Percentiles rank a stretch among this genome's conserved stretches.
phyloP scores from a whole-genome alignment of 495 filamentous ascomycete species.

The Xylaria flabelliformis region DNA sequence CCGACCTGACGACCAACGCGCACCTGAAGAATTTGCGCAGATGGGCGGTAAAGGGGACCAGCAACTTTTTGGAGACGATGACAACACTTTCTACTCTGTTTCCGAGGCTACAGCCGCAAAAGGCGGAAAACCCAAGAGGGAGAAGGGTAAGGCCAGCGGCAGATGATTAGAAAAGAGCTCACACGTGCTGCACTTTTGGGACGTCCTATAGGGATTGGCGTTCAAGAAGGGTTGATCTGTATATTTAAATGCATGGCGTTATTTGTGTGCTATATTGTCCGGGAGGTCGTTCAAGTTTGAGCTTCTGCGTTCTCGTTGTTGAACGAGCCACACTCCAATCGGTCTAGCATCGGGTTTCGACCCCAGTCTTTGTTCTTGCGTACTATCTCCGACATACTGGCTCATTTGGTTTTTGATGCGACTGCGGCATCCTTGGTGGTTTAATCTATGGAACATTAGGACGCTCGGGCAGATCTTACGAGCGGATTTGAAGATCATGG shows the following conservation, averaged over 20 bases:
- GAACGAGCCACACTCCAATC: not conserved
- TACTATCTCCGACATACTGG: not conserved
- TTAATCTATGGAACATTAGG: constrained; percentile 10
- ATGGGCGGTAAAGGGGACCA: constrained; percentile 86
- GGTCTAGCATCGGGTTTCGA: not conserved
- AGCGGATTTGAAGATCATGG: constrained; percentile 1
- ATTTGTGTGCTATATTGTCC: not conserved
- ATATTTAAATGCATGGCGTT: constrained; percentile 20
- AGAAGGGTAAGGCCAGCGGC: constrained; percentile 23
- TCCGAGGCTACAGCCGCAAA: constrained; percentile 44
- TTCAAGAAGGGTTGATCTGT: constrained; percentile 12
- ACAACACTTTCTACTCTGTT: constrained; percentile 53
- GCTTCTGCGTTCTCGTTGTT: not conserved
- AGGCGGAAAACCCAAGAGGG: constrained; percentile 38
- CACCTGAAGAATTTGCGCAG: constrained; percentile 76
- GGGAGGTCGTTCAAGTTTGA: not conserved
- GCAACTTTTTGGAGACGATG: constrained; percentile 70
- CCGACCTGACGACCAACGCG: constrained; percentile 67
- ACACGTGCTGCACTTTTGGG: not conserved
- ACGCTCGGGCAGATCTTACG: not conserved
- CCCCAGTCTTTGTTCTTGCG: not conserved
- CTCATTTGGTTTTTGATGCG: not conserved
- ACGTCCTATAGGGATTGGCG: not conserved
- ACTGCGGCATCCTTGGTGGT: not conserved
- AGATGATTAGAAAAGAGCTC: constrained; percentile 7